Evolutionary conservation across 2,329 filamentous ascomycete species (phyloP).

Genomic region (Hypoxylon sp.): DNA sequence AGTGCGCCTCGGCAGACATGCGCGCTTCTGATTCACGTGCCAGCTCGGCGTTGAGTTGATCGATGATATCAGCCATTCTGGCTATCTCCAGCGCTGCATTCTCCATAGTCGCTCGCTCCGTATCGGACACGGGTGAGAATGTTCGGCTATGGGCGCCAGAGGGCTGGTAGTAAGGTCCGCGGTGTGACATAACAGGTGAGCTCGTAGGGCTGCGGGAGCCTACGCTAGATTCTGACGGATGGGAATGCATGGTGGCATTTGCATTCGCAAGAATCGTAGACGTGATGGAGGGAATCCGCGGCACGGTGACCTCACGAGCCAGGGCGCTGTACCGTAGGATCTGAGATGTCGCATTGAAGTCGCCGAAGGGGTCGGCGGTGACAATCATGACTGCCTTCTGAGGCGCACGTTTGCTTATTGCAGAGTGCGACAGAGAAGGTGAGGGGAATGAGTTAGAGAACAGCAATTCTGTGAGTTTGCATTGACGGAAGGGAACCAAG

Average conservation of each 20-base stretch:
- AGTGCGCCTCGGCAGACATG: slow-evolving; percentile 79
- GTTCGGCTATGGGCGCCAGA: slow-evolving; percentile 52
- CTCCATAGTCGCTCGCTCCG: slow-evolving; percentile 81
- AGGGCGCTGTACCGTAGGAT: slow-evolving; percentile 95
- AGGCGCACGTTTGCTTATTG: slow-evolving; percentile 71
- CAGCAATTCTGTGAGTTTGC: slow-evolving; percentile 86
- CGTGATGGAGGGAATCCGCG: slow-evolving; percentile 86
- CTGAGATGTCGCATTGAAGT: slow-evolving; percentile 97
- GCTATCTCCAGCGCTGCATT: slow-evolving; percentile 85
- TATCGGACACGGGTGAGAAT: slow-evolving; percentile 60
- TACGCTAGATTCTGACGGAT: slow-evolving; percentile 45
- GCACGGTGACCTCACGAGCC: slow-evolving; percentile 92
- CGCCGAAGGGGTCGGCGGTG: slow-evolving; percentile 90
- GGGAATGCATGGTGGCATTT: slow-evolving; percentile 41
- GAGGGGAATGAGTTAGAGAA: slow-evolving; percentile 92
- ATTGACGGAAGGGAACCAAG: slow-evolving; percentile 84
- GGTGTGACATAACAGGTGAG: slow-evolving; percentile 53
- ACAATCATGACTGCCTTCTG: slow-evolving; percentile 97
- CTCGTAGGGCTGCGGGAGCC: slow-evolving; percentile 49
- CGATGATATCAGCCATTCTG: slow-evolving; percentile 82
- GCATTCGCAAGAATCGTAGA: slow-evolving; percentile 72
- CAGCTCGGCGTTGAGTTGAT: slow-evolving; percentile 78
- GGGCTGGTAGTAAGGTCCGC: slow-evolving; percentile 61
- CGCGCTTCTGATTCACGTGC: slow-evolving; percentile 79
- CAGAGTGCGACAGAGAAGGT: slow-evolving; percentile 61